Percentiles rank a stretch among this genome's conserved stretches.
These are phyloP conservation scores for Adansonia gregorii DNA, from an alignment of 441 rosid genomes.

Conservation along the genomic window DNA sequence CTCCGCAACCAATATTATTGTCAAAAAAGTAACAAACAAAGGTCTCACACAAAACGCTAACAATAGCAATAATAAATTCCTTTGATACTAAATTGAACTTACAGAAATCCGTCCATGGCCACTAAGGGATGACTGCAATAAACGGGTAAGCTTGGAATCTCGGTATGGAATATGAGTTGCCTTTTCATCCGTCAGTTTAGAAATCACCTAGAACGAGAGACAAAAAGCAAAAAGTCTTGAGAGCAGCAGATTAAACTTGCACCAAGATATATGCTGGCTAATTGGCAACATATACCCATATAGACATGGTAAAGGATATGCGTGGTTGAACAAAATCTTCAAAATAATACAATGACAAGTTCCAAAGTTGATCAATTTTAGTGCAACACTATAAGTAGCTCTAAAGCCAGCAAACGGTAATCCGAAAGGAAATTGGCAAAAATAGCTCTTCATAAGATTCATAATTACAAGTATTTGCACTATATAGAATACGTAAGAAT, in stretches of 20 bases:
- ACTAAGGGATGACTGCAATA: slow-evolving; percentile 71
- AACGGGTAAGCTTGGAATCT: slow-evolving; percentile 74
- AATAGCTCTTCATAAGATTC: slow-evolving; percentile 1
- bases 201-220: slow-evolving; percentile 52
- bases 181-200: slow-evolving; percentile 65
- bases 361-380: slow-evolving; percentile 17
- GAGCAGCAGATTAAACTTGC: not conserved
- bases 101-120: slow-evolving; percentile 72
- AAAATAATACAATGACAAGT: slow-evolving; percentile 17
- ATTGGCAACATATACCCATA: not conserved
- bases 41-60: not conserved
- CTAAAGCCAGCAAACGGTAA: not conserved
- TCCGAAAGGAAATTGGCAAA: not conserved
- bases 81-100: slow-evolving; percentile 32
- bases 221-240: slow-evolving; percentile 12
- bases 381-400: not conserved
- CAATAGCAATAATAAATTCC: slow-evolving; percentile 17
- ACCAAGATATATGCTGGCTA: slow-evolving; percentile 13
- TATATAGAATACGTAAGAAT: not conserved
- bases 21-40: not conserved
- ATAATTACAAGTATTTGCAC: slow-evolving; percentile 1
- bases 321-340: slow-evolving; percentile 13
- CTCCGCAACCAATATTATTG: not conserved
- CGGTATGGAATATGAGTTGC: slow-evolving; percentile 70
- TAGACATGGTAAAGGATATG: slow-evolving; percentile 13